Evolutionary conservation across 1,284 basidiomycete species (phyloP), one percentile per base, ranked within the genome.

Genomic region (Sphagnurus paluster): DNA sequence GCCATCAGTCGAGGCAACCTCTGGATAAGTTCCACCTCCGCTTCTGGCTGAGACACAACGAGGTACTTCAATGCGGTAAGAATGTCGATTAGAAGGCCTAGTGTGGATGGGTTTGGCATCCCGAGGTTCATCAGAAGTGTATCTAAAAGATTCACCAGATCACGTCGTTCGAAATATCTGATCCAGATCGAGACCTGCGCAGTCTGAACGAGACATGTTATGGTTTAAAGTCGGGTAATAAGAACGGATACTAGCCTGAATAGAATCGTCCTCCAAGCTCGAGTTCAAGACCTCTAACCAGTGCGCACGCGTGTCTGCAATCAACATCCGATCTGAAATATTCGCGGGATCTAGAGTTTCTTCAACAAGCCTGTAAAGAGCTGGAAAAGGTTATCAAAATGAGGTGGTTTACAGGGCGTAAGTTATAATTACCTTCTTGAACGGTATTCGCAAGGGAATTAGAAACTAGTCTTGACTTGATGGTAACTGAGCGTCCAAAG

Each of bases 141-240:
- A 35, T 74, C 70, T 13, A 81, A 52, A 3, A 71, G 61, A 6
- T 56, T 42, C 10, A 74, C 64, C 13, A 77, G 46, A n/a, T 68
- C 66, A 3, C 64, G 56, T 0, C 57, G 44, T 8, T 53, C 53
- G 54, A 79, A 65, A 50, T 74, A 82, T 41, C 65, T 70, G 42
- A 78, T 65, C 82, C 81, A 84, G 5, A 74, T 52, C 1, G 57
- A 56, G 2, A 64, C 65, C 9, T 59, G 60, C 4, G 47, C 49
- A 32, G 65, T 37, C 74, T 77, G 24, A 35, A 30, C 14, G 16
- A 5, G 48, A 20, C 30, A 24, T 21, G n/a, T 45, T 29, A n/a
- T 35, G 24, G 16, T 20, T n/a, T 2, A 19, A 19, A 28, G 29
- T 21, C 3, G 11, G 2, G 2, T 21, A 24, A n/a, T n/a, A n/a